A percentile compares a stretch with the other conserved stretches of the same genome.
Evolutionary conservation across 169 alveolate genomes (phyloP).

Genomic region (Miamiensis avidus): DNA sequence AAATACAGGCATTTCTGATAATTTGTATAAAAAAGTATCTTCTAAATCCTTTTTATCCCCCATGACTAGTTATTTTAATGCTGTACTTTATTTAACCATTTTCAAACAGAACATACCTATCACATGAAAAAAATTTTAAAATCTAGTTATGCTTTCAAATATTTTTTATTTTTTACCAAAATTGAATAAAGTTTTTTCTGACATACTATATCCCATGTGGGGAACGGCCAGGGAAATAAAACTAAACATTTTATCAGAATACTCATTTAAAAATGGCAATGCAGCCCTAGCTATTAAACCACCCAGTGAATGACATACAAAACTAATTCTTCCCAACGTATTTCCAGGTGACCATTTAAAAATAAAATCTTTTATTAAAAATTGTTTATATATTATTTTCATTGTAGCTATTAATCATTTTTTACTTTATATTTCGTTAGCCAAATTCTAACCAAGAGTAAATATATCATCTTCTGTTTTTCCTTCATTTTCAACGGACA

Average conservation of each 20-base stretch:
- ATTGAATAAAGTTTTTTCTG: slow-evolving; percentile 1
- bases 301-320: slow-evolving; percentile 93
- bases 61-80: slow-evolving; percentile 86
- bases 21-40: slow-evolving; percentile 81
- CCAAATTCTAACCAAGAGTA: slow-evolving; percentile 86
- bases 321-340: slow-evolving; percentile 80
- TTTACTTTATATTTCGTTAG: slow-evolving; percentile 66
- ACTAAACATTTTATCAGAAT: slow-evolving; percentile 78
- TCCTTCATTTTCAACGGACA: slow-evolving; percentile 87
- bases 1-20: slow-evolving; percentile 53
- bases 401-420: too few relatives aligned
- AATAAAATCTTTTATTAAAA: slow-evolving; percentile 41
- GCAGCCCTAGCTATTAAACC: slow-evolving; percentile 94
- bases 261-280: slow-evolving; percentile 85
- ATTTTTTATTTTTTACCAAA: background rate
- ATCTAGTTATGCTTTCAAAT: too few relatives aligned
- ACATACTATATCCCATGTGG: slow-evolving; percentile 90
- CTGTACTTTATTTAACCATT: slow-evolving; percentile 86
- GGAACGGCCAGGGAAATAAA: slow-evolving; percentile 90
- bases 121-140: slow-evolving; percentile 33
- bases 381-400: too few relatives aligned
- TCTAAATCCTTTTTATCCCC: slow-evolving; percentile 77
- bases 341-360: slow-evolving; percentile 78
- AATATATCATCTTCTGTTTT: slow-evolving; percentile 89
- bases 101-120: slow-evolving; percentile 91